phyloP scores from a whole-genome alignment of 306 rosid species.

The Vigna mungo region DNA sequence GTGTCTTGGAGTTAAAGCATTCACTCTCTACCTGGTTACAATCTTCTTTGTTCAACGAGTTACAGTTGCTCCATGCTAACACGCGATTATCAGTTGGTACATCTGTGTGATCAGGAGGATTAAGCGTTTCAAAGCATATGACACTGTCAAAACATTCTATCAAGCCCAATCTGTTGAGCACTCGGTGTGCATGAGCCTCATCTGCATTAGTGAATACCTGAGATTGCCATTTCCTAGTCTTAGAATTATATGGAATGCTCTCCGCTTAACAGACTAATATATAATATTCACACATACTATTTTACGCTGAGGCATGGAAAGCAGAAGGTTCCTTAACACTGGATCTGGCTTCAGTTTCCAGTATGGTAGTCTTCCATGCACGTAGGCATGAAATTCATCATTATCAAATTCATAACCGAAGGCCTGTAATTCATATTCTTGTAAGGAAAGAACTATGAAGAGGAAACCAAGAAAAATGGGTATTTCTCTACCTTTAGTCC shows the following conservation, averaged over 20 bases:
- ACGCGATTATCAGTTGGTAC: background rate
- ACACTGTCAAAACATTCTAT: conserved; percentile 85
- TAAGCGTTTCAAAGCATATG: conserved; percentile 88
- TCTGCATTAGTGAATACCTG: conserved; percentile 91
- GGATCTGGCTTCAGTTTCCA: conserved; percentile 71
- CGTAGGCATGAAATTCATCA: conserved; percentile 77
- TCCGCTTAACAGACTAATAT: conserved; percentile 16
- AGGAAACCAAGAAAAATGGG: background rate
- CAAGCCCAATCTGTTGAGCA: conserved; percentile 67
- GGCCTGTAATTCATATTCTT: conserved; percentile 46
- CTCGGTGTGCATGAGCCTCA: conserved; percentile 64
- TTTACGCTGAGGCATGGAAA: conserved; percentile 90
- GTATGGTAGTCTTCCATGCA: conserved; percentile 84
- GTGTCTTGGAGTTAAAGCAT: conserved; percentile 37
- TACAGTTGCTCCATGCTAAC: background rate
- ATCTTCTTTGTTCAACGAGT: background rate
- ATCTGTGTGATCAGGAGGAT: conserved; percentile 52
- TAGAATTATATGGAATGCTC: conserved; percentile 5
- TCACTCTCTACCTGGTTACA: conserved; percentile 18
- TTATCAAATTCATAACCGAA: conserved; percentile 77
- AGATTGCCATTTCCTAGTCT: conserved; percentile 31
- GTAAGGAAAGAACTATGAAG: conserved; percentile 16
- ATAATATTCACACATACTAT: conserved; percentile 58
- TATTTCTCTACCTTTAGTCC: conserved; percentile 68
- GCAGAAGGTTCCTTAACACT: conserved; percentile 76